Conservation (phyloP, 305 asterid genomes). For the Fraxinus xanthoxyloides region DNA sequence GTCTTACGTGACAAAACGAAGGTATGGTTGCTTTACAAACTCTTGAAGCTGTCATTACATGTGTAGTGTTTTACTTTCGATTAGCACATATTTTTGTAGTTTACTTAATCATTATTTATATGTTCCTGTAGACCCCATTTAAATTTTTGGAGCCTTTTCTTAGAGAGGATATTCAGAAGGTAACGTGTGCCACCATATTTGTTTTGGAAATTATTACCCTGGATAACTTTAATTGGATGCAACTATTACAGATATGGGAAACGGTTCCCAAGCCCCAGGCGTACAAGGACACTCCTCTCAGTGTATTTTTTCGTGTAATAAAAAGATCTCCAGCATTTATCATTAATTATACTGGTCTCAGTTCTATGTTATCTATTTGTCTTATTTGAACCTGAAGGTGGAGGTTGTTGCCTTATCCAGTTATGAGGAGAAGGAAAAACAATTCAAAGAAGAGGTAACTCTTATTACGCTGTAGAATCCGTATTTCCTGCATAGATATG, state of each 20-base stretch:
- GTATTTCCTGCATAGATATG: neutral
- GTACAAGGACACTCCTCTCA: conserved; percentile 49
- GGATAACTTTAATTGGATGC: neutral
- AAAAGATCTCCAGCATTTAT: neutral
- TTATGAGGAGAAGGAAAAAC: conserved; percentile 60
- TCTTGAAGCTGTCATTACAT: neutral
- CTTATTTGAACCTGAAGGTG: conserved; percentile 48
- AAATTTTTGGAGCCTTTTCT: conserved; percentile 60
- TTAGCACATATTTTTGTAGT: neutral
- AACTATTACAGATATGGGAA: conserved; percentile 64
- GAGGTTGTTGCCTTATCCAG: conserved; percentile 67
- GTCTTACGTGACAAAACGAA: conserved; percentile 78
- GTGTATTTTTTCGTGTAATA: conserved; percentile 70
- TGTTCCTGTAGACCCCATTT: conserved; percentile 57
- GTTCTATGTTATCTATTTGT: conserved; percentile 19
- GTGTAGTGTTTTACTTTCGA: neutral
- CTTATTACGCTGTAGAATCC: conserved; percentile 10
- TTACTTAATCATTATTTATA: conserved; percentile 9
- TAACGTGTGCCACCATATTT: conserved; percentile 20
- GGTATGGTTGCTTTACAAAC: conserved; percentile 37
- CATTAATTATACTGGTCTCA: conserved; percentile 8
- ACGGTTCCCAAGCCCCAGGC: conserved; percentile 47
- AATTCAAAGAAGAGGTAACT: conserved; percentile 54
- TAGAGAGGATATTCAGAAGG: conserved; percentile 76
- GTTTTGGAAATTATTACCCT: neutral